phyloP scores from a whole-genome alignment of 768 basidiomycete genomes.

The Lactarius tabidus region DNA sequence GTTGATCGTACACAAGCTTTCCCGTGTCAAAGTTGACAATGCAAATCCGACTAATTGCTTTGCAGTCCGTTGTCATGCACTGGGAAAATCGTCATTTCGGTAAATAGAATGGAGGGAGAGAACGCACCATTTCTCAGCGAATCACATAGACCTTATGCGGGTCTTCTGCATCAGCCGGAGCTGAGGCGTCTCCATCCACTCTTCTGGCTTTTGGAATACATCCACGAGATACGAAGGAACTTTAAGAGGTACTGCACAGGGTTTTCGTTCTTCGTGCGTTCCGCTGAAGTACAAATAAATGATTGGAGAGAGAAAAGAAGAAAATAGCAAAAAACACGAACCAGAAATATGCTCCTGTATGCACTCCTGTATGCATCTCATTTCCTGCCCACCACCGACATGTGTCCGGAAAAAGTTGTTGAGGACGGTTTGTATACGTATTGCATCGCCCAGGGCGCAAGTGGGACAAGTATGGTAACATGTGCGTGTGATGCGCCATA shows the following conservation, averaged over 20 bases:
- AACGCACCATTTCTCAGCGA: constrained; percentile 93
- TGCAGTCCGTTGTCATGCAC: constrained; percentile 84
- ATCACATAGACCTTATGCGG: constrained; percentile 65
- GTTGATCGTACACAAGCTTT: constrained; percentile 76
- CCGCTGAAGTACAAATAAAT: constrained; percentile 38
- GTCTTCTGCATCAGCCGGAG: constrained; percentile 32
- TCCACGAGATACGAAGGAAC: constrained; percentile 84
- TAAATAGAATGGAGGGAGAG: background rate
- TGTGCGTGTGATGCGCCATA: too few species aligned
- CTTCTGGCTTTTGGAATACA: constrained; percentile 53
- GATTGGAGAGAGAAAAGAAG: background rate
- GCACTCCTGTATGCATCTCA: too few species aligned
- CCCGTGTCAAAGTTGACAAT: constrained; percentile 74
- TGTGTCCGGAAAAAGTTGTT: too few species aligned
- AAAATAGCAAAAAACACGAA: constrained; percentile 30
- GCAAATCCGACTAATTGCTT: constrained; percentile 82
- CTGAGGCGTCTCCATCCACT: constrained; percentile 83
- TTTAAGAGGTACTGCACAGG: constrained; percentile 71
- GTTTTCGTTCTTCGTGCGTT: too few species aligned
- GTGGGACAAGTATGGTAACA: too few species aligned
- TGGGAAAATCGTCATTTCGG: too few species aligned
- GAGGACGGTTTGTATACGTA: too few species aligned
- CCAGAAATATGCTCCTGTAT: too few species aligned
- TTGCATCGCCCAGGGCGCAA: constrained; percentile 78
- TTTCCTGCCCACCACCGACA: too few species aligned